Conservation (phyloP, 2,329 filamentous ascomycete genomes). For the Penicillium sp. region DNA sequence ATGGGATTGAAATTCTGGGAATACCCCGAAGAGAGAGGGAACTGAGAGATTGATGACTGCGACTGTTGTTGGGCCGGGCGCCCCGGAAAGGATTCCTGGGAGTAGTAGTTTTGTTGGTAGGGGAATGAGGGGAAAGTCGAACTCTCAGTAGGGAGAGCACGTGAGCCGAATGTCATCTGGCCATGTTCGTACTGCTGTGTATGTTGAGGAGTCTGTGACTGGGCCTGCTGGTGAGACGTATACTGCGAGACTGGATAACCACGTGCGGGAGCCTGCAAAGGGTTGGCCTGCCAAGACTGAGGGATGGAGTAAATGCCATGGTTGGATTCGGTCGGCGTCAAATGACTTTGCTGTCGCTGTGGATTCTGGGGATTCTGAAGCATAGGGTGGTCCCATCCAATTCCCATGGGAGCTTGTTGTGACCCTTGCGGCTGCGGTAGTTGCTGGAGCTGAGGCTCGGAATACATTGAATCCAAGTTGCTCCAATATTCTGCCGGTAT, state of each 20-base stretch:
- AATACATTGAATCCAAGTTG: slow-evolving; percentile 33
- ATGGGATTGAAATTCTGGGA: slow-evolving; percentile 25
- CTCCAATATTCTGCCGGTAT: slow-evolving; percentile 39
- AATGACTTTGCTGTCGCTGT: slow-evolving; percentile 23
- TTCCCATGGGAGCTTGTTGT: slow-evolving; percentile 30
- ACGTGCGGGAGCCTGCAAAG: slow-evolving; percentile 30
- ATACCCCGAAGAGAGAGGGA: slow-evolving; percentile 26
- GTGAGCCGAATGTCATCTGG: slow-evolving; percentile 30
- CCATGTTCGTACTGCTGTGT: slow-evolving; percentile 30
- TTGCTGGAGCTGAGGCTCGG: slow-evolving; percentile 27
- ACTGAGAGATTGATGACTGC: slow-evolving; percentile 24
- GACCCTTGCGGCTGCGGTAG: slow-evolving; percentile 22
- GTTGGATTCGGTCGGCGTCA: slow-evolving; percentile 22
- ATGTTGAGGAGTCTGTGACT: slow-evolving; percentile 20
- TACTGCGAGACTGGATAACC: slow-evolving; percentile 29
- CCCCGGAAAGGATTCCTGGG: slow-evolving; percentile 27
- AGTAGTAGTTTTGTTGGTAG: slow-evolving; percentile 32
- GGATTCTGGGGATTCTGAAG: slow-evolving; percentile 30
- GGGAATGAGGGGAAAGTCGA: slow-evolving; percentile 33
- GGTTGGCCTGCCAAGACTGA: slow-evolving; percentile 33
- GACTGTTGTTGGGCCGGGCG: slow-evolving; percentile 17
- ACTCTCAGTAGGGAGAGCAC: slow-evolving; percentile 27
- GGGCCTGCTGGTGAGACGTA: slow-evolving; percentile 23
- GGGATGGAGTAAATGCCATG: slow-evolving; percentile 34
- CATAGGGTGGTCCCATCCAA: slow-evolving; percentile 38